Evolutionary conservation across 116 monocot species (phyloP), one percentile per base, ranked within the genome.

Genomic region (Posidonia oceanica): DNA sequence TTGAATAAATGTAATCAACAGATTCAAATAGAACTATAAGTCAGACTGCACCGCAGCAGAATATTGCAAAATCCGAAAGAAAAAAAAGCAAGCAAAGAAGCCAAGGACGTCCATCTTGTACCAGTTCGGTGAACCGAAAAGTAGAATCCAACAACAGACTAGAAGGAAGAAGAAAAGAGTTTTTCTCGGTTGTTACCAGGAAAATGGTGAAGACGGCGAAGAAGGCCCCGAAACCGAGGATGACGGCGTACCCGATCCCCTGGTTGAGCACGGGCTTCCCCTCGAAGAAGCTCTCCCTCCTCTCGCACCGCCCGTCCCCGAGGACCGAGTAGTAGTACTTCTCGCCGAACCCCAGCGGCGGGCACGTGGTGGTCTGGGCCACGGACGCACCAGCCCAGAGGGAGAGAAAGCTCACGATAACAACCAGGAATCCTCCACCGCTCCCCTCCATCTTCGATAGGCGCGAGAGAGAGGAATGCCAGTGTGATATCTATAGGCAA

Each of bases 191-290:
- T 16, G 16, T n/a, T 85, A 96, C 96, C 88, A 96, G 75, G 71
- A 96, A 91, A 37, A 91, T 84, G 37, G 96, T 96, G 86, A 91
- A 91, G 76, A 96, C 75, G 68, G 96, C 96, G 71, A 96, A 96
- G 81, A 96, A 96, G 18, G 85, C 91, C 5, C 91, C 96, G 53
- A 96, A 96, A 1, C 96, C 96, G 36, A 96, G 70, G 80, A 96
- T 80, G 68, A 96, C 80, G 39, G 87, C 77, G 71, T 96, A 96
- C 2, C 96, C 96, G 48, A 89, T 83, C 36, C 85, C 89, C 75
- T 89, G 91, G 29, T 78, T 78, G 70, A 96, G 83, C 64, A 91
- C 91, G 10, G 91, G 52, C 39, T 88, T 82, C 39, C 83, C 89
- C 3, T 70, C 80, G 69, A 96, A 96, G 83, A 84, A 96, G 80